Percentiles rank a stretch among this genome's conserved stretches.
These are phyloP conservation scores for Saccharomyces pastorianus DNA, from an alignment of 1,139 yeast genomes.

Conservation along the genomic window DNA sequence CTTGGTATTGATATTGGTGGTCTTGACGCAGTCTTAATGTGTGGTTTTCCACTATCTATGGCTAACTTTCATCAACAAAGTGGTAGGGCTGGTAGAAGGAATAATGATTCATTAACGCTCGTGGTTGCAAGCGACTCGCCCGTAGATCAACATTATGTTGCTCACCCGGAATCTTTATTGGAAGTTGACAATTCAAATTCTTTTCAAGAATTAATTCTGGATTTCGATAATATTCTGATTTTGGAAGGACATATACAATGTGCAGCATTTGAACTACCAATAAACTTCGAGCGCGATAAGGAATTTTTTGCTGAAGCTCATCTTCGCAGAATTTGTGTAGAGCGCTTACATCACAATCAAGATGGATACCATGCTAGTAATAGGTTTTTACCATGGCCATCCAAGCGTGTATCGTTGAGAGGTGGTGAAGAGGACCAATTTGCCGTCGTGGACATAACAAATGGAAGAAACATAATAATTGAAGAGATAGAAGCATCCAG, in stretches of 20 bases:
- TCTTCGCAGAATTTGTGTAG: conserved; percentile 36
- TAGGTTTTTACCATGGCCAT: conserved; percentile 71
- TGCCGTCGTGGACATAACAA: conserved; percentile 85
- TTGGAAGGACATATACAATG: conserved; percentile 84
- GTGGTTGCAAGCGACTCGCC: conserved; percentile 82
- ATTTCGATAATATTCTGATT: conserved; percentile 47
- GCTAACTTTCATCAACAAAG: conserved; percentile 89
- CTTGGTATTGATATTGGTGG: conserved; percentile 92
- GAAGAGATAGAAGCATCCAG: conserved; percentile 90
- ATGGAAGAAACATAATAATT: conserved; percentile 61
- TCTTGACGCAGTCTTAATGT: conserved; percentile 80
- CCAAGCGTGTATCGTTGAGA: conserved; percentile 64
- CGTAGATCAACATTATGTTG: conserved; percentile 75
- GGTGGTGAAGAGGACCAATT: conserved; percentile 71
- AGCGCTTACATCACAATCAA: conserved; percentile 41
- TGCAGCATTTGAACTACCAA: conserved; percentile 81
- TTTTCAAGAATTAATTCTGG: conserved; percentile 46
- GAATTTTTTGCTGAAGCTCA: conserved; percentile 44
- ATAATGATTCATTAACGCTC: conserved; percentile 65
- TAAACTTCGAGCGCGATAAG: conserved; percentile 44
- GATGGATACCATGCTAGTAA: conserved; percentile 55
- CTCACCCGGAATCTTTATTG: conserved; percentile 58
- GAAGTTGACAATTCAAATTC: conserved; percentile 33
- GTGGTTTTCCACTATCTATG: conserved; percentile 85
- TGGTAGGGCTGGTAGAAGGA: conserved; percentile 90